Evolutionary conservation across 306 rosid genomes (phyloP).

Genomic region (Prunus dulcis): DNA sequence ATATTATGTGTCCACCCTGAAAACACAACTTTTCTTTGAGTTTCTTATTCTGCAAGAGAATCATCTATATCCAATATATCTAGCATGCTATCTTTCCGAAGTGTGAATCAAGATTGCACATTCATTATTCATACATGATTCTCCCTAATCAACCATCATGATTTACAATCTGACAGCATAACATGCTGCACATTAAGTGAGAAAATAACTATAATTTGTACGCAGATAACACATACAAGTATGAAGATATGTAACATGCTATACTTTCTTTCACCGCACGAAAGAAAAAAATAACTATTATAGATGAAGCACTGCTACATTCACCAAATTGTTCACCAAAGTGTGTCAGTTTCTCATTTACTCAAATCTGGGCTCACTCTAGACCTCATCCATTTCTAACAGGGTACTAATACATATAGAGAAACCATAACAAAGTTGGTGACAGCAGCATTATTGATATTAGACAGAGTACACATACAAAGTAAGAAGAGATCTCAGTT

Average conservation of each 20-base stretch:
- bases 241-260: background rate
- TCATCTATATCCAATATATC: background rate
- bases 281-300: background rate
- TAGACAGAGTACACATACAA: background rate
- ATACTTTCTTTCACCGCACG: background rate
- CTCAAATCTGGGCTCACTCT: background rate
- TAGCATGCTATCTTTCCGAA: background rate
- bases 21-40: slow-evolving; percentile 4
- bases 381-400: background rate
- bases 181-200: background rate
- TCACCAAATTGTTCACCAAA: background rate
- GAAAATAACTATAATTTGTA: background rate
- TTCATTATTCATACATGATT: background rate
- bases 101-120: background rate
- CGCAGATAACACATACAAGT: background rate
- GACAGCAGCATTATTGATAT: background rate
- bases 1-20: slow-evolving; percentile 97
- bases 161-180: background rate
- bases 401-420: background rate
- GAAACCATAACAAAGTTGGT: background rate
- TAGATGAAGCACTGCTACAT: background rate
- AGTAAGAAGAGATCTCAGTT: background rate
- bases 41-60: background rate
- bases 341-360: background rate
- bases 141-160: background rate